Base-by-base conservation (phyloP, 306 rosid species). In the Cajanus cajan region DNA sequence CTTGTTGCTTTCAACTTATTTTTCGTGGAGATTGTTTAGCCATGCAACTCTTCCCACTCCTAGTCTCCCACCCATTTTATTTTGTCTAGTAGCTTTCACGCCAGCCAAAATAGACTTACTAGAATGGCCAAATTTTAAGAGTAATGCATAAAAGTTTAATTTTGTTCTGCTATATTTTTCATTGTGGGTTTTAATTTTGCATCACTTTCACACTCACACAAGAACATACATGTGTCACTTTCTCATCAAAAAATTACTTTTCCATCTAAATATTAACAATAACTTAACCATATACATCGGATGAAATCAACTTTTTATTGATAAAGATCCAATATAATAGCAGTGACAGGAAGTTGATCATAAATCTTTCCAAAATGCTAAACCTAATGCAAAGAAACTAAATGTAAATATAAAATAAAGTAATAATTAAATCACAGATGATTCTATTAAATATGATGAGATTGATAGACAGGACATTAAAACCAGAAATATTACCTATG, bases 281-380 rank as follows among this genome's bases (percentile, higher is more conserved):
- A 62, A 70, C 15, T 57, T 70, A 37, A 66, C 50, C 41, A 62
- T 48, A 10, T 55, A 37, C n/a, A 70, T 74, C 12, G 18, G 21
- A 61, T 21, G 25, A 77, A 57, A 62, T 63, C 37, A 57, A 45
- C 40, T 62, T 62, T 55, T 33, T 19, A 47, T 8, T 37, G 37
- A 79, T 14, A 77, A 47, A 52, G 40, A 76, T 75, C 73, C 71
- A 71, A 76, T 52, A 79, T 13, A 73, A 70, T 50, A 40, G 15
- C 2, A 11, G 52, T 31, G 28, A 71, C 10, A 11, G 36, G 14
- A 34, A 73, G 62, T 58, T 18, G 40, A 40, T 43, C n/a, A 78
- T 80, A 73, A 88, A 96, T 98, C n/a, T n/a, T n/a, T n/a, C n/a
- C n/a, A n/a, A n/a, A 65, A 80, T 76, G n/a, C 64, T 28, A 70